A percentile compares a stretch with the other conserved stretches of the same genome.
These are phyloP conservation scores for Moesziomyces antarcticus DNA, from an alignment of 1,284 basidiomycete species.

Conservation along the genomic window DNA sequence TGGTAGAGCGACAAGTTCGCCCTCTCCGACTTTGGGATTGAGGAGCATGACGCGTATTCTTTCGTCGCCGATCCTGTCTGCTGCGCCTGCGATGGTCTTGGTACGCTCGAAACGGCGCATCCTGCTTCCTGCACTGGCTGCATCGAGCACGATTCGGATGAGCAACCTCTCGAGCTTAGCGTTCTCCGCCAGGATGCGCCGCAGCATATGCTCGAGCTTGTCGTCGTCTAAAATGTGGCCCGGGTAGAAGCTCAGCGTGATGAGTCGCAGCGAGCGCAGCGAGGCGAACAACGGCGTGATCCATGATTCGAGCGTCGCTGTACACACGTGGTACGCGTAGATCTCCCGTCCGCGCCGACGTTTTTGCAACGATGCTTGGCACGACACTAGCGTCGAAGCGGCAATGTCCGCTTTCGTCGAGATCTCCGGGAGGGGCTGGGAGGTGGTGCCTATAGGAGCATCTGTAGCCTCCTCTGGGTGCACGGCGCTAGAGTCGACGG, in stretches of 20 bases:
- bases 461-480: background rate
- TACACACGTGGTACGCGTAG: slow-evolving; percentile 47
- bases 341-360: slow-evolving; percentile 22
- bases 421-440: background rate
- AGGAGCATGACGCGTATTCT: slow-evolving; percentile 37
- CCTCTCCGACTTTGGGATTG: slow-evolving; percentile 21
- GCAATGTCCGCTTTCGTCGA: background rate
- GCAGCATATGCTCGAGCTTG: slow-evolving; percentile 50
- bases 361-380: background rate
- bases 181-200: slow-evolving; percentile 36
- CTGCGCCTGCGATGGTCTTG: slow-evolving; percentile 49
- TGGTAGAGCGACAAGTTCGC: slow-evolving; percentile 15
- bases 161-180: slow-evolving; percentile 27
- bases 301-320: slow-evolving; percentile 42
- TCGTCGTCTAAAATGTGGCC: slow-evolving; percentile 50
- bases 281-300: slow-evolving; percentile 38
- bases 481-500: background rate
- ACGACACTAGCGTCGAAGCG: background rate
- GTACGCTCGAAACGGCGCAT: slow-evolving; percentile 42
- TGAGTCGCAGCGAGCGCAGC: slow-evolving; percentile 32
- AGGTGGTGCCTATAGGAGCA: background rate
- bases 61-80: slow-evolving; percentile 40
- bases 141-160: slow-evolving; percentile 39
- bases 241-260: slow-evolving; percentile 48
- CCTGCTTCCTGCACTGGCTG: slow-evolving; percentile 27